Evolutionary conservation across 108 stramenopile species (phyloP), one percentile per base, ranked within the genome.

Genomic region (Stephanodiscus triporus): DNA sequence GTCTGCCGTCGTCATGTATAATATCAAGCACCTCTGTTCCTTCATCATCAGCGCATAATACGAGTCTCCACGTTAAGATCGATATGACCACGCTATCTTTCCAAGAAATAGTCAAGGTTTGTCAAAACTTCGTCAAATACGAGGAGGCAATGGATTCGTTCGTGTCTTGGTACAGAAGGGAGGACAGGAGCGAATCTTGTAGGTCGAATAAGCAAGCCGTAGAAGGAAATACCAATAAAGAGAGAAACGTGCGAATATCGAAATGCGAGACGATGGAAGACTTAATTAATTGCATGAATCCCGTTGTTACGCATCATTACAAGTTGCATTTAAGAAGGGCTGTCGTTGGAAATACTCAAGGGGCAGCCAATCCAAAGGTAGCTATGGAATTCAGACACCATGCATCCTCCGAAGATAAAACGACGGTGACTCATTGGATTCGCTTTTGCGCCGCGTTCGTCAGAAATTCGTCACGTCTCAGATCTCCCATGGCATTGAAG

Each of bases 361-460:
- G 17, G 16, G 2, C 45, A 51, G 55, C 45, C 8, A 58, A 66
- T 9, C 57, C 78, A 29, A 77, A 79, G 34, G 73, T 65, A 11
- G 84, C 84, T 36, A 69, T 91, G 2, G 90, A 91, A 67, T 91
- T 91, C 67, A 70, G 90, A 45, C 90, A 91, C 23, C 90, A 91
- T 58, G 72, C 84, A 10, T 76, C 85, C 6, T 83, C 85, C 53
- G 70, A 43, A 13, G 69, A 85, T 36, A 87, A 83, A 47, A 63
- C 43, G 14, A 81, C 85, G 19, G 50, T 88, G 23, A 68, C 63
- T 36, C 71, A 80, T 26, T 91, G 87, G 87, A 76, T 91, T 24
- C 64, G 88, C 11, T 88, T 91, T 55, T 72, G 81, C 60, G 45
- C 26, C 13, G 48, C 84, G 63, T 81, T 84, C 73, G 66, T 75